Base-by-base conservation (phyloP, 108 stramenopile genomes). In the Mayamaea pseudoterrestris region DNA sequence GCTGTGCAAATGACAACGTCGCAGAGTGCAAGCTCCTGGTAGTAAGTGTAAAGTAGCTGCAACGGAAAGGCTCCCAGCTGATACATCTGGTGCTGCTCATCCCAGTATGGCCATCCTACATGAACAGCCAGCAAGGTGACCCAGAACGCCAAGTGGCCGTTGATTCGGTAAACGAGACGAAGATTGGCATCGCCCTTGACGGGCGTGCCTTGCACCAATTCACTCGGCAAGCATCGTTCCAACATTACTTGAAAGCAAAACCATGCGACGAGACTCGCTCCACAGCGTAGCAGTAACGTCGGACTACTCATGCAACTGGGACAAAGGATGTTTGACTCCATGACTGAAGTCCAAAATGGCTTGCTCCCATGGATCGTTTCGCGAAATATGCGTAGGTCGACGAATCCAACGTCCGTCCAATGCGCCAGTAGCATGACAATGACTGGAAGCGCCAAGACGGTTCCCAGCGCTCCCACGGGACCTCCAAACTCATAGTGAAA, bases 81-180 rank as follows among this genome's bases (percentile, higher is more conserved):
- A 30, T 26, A 44, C 31, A 48, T 18, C 24, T 37, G 28, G 31
- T 51, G 39, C 20, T 35, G 49, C 18, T 66, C 74, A 0, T 57
- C 50, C 66, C 62, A 61, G 16, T 17, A 14, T 14, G 72, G 71
- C 54, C 66, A 73, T 0, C 53, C 73, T 31, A 61, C 52, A 27
- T 60, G 54, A 43, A 80, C 24, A 9, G 80, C 51, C 6, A 92
- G 29, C 5, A 89, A 39, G 6, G 91, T 70, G 40, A 71, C 66
- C 97, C 95, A 97, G 61, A 95, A 95, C 25, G 84, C 83, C 40
- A 90, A 55, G 57, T 97, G 95, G 5, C 95, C 98, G 56, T 89
- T 97, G 59, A 99, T 58, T 43, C 78, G 78, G 56, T 98, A 98
- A 2, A 51, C 22, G 27, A 98, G 50, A 27, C 55, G 31, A 50